A percentile compares a stretch with the other conserved stretches of the same genome.
Evolutionary conservation across 257 asterid species (phyloP).

Genomic region (Scutellaria barbata): DNA sequence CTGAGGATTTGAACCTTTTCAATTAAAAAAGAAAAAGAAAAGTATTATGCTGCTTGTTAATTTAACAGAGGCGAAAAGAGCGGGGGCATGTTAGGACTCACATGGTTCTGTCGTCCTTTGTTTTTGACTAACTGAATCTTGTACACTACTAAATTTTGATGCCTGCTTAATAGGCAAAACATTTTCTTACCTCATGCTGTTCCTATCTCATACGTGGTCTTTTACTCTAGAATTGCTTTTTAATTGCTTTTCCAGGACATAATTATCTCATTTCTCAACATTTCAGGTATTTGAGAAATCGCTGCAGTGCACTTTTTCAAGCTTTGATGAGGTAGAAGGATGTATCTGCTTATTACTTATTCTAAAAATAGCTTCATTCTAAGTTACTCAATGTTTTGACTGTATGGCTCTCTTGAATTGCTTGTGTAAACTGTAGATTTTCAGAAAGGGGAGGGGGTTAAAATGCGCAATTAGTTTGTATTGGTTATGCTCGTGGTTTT

Average conservation of each 20-base stretch:
- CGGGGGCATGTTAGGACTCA: neutral
- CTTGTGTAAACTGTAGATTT: constrained; percentile 23
- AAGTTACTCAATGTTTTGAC: neutral
- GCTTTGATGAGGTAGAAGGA: constrained; percentile 76
- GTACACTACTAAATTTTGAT: constrained; percentile 7
- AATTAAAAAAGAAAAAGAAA: too few relatives aligned
- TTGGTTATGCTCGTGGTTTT: constrained; percentile 21
- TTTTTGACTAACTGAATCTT: constrained; percentile 15
- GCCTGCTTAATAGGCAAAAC: constrained; percentile 9
- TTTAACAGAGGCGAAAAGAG: neutral
- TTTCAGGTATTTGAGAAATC: constrained; percentile 90
- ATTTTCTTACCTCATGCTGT: constrained; percentile 14
- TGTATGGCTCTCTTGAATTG: constrained; percentile 23
- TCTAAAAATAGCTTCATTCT: constrained; percentile 17
- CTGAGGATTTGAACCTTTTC: neutral
- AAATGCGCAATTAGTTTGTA: constrained; percentile 12
- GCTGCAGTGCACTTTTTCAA: constrained; percentile 72
- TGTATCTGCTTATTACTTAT: constrained; percentile 3
- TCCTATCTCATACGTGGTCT: neutral
- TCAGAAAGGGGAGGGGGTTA: constrained; percentile 17
- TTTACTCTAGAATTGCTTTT: constrained; percentile 9
- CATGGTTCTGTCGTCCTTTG: neutral
- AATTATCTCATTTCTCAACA: constrained; percentile 21
- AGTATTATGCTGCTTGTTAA: neutral
- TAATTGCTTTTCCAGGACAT: constrained; percentile 25